Evolutionary conservation across 768 basidiomycete genomes (phyloP), one percentile per base, ranked within the genome.

Genomic region (Tubosaeta sp.): DNA sequence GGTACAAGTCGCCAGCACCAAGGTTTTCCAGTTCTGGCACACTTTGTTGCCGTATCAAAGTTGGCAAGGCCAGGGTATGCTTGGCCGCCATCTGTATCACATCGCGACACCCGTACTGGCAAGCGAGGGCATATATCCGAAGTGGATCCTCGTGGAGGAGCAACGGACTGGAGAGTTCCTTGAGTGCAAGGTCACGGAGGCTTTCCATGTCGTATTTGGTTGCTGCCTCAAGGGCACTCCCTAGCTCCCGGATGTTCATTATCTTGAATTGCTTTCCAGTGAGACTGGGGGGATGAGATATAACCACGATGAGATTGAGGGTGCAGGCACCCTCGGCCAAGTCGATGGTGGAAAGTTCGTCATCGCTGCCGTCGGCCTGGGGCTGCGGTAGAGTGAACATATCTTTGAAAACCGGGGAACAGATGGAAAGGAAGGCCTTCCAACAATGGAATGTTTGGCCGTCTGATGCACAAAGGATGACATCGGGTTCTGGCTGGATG

Each of bases 321-420:
- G 55, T 51, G 34, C 5, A 7, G n/a, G 51, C 31, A 3, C 60
- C 53, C 27, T 60, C 61, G n/a, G 42, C 8, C 27, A 64, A 4
- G 27, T 60, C 50, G 10, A 60, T 16, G 25, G 55, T 51, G 0
- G 50, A 45, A 31, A 43, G 48, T 37, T 16, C 45, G n/a, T 53
- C 46, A 12, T 45, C 6, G 32, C 6, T n/a, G 5, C 16, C 34
- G 2, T 51, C 46, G 22, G 48, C n/a, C 17, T 54, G 58, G 13
- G 61, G 48, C n/a, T n/a, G n/a, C n/a, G n/a, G n/a, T 16, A 63
- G 14, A 16, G 45, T 31, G 46, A 60, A 55, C 62, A 61, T 57
- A 29, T 41, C 47, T 3, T 19, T 17, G 44, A 63, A 62, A 0
- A 62, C 29, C 0, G 61, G 43, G 3, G 62, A 64, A 5, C 51